Conservation (phyloP, 106 monocot genomes). For the Apostasia shenzhenica region DNA sequence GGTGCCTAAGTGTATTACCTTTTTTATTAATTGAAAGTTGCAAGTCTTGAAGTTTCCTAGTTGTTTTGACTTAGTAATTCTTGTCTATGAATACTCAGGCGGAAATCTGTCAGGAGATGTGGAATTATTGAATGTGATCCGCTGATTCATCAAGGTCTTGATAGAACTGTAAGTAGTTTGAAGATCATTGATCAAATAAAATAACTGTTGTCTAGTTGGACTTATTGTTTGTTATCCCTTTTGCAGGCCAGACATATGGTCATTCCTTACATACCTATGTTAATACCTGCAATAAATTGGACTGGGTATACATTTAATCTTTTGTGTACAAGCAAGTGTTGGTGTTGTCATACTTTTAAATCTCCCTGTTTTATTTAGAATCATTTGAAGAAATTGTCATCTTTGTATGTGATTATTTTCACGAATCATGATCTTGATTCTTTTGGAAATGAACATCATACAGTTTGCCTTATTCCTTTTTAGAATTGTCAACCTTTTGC, state of each 20-base stretch:
- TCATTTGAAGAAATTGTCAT: too few relatives aligned
- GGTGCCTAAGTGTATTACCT: too few relatives aligned
- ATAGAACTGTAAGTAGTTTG: constrained; percentile 69
- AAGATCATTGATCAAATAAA: neutral
- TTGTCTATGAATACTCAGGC: constrained; percentile 27
- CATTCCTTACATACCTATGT: constrained; percentile 97
- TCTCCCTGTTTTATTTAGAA: too few relatives aligned
- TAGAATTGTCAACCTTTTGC: too few relatives aligned
- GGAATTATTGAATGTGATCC: constrained; percentile 98
- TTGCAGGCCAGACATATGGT: constrained; percentile 91
- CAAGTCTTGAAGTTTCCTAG: neutral
- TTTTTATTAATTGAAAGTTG: too few relatives aligned
- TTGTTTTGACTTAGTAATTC: neutral
- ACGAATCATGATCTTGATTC: too few relatives aligned
- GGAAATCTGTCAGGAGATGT: constrained; percentile 55
- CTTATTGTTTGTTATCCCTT: constrained; percentile 8
- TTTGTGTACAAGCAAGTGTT: neutral
- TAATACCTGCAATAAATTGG: constrained; percentile 86
- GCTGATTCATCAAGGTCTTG: constrained; percentile 78
- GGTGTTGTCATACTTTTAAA: too few relatives aligned
- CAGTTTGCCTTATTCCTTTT: too few relatives aligned
- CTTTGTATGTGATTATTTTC: too few relatives aligned
- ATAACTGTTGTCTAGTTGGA: neutral
- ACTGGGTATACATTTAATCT: constrained; percentile 49
- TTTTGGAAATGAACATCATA: too few relatives aligned